Evolutionary conservation across 1,284 basidiomycete genomes (phyloP).

Genomic region (Puccinia horiana): DNA sequence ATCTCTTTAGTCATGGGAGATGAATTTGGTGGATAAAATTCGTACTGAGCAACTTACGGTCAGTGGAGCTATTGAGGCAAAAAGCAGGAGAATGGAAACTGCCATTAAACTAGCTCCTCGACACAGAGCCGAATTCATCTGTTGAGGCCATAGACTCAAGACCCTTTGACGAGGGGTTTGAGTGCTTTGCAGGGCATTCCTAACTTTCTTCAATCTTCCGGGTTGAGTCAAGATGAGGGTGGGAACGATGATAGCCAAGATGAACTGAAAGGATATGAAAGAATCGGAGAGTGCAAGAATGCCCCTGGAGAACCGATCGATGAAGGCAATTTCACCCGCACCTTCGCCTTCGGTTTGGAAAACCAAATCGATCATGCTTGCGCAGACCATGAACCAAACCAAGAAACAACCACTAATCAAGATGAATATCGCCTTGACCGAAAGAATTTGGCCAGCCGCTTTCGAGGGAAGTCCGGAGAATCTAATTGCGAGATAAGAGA

Average conservation of each 20-base stretch:
- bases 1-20: background rate
- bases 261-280: slow-evolving; percentile 23
- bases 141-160: slow-evolving; percentile 33
- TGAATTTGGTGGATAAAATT: background rate
- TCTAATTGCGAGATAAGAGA: slow-evolving; percentile 30
- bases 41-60: slow-evolving; percentile 6
- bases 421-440: slow-evolving; percentile 18
- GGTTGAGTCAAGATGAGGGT: slow-evolving; percentile 28
- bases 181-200: background rate
- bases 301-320: slow-evolving; percentile 7
- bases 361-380: background rate
- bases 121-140: slow-evolving; percentile 15
- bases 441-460: slow-evolving; percentile 5
- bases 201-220: slow-evolving; percentile 5
- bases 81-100: slow-evolving; percentile 9
- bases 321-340: background rate
- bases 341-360: background rate
- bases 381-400: slow-evolving; percentile 19
- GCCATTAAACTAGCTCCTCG: slow-evolving; percentile 16
- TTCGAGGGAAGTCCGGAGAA: slow-evolving; percentile 29
- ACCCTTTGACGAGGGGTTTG: slow-evolving; percentile 46
- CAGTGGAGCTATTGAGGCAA: slow-evolving; percentile 31
- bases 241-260: slow-evolving; percentile 36
- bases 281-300: slow-evolving; percentile 21
- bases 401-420: slow-evolving; percentile 33